Conservation (phyloP, 805 yeast species). For the Torulaspora franciscae region DNA sequence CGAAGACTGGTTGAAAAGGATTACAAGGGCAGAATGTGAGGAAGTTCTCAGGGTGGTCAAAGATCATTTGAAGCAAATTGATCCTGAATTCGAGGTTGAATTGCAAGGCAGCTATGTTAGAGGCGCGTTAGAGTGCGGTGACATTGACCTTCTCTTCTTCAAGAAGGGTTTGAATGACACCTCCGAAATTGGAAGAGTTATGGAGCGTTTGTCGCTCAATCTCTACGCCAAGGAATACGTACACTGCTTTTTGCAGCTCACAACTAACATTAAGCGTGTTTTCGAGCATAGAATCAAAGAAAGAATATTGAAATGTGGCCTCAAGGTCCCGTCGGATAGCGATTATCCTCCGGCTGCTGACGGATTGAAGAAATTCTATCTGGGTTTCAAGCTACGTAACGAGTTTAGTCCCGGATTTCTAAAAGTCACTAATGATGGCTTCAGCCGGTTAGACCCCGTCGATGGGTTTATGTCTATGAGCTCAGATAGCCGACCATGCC, state of each 20-base stretch:
- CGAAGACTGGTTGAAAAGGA: slow-evolving; percentile 30
- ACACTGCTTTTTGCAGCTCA: slow-evolving; percentile 27
- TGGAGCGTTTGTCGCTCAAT: slow-evolving; percentile 20
- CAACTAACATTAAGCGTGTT: slow-evolving; percentile 10
- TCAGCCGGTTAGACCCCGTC: slow-evolving; percentile 8
- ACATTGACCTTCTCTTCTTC: slow-evolving; percentile 32
- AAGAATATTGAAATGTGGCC: slow-evolving; percentile 9
- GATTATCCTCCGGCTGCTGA: slow-evolving; percentile 5
- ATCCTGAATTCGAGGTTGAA: slow-evolving; percentile 22
- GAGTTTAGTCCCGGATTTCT: not conserved
- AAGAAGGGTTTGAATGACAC: slow-evolving; percentile 26
- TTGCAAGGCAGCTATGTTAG: slow-evolving; percentile 32
- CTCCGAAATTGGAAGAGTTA: slow-evolving; percentile 16
- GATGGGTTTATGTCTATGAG: slow-evolving; percentile 26
- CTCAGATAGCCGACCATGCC: slow-evolving; percentile 19
- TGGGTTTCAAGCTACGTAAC: slow-evolving; percentile 20
- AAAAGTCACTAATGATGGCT: not conserved
- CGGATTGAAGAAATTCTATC: slow-evolving; percentile 18
- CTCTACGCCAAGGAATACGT: slow-evolving; percentile 22
- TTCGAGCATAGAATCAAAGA: slow-evolving; percentile 14
- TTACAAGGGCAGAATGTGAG: slow-evolving; percentile 27
- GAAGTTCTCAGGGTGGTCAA: slow-evolving; percentile 20
- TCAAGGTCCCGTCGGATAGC: slow-evolving; percentile 5
- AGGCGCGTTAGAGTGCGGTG: slow-evolving; percentile 28
- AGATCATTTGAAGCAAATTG: slow-evolving; percentile 17